Base-by-base conservation (phyloP, 768 basidiomycete genomes). In the Rossbeevera mucosa region DNA sequence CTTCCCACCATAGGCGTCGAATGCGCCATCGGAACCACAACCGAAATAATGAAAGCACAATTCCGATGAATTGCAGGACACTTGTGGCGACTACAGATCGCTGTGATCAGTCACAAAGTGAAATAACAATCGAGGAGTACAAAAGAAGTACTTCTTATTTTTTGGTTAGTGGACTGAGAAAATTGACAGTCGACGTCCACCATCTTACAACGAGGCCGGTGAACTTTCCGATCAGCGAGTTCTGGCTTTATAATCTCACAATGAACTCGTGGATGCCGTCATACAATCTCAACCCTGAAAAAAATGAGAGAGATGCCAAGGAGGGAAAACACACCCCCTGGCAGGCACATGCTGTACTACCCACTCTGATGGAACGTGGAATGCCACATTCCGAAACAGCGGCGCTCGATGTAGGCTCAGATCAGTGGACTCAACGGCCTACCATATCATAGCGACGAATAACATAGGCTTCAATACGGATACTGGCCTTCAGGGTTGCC, bases 401-500 rank as follows among this genome's bases (percentile, higher is more conserved):
- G 36, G 36, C 36, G 18, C 18, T 38, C 18, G 36, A 38, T 20
- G 11, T 38, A 18, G 36, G 18, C 36, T 18, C 9, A 18, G 7
- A 38, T 38, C 11, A 18, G 5, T 12, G 11, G 18, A 38, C 18
- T 18, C 5, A 20, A 38, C 0, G 36, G 11, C 18, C 36, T 20
- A 5, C 11, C 18, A 5, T 18, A 11, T 18, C 11, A 38, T 11
- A 18, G 36, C 18, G 11, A 38, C n/a, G 36, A 38, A 33, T 3
- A n/a, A 18, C 36, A 18, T 20, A 11, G 36, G 18, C 18, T 20
- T 38, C 36, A 18, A 38, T 9, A 3, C 14, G 33, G 36, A 56
- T 26, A 54, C 20, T 2, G n/a, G 16, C 7, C 12, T 20, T 26
- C 48, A 30, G 94, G 95, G 24, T 77, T 99, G n/a, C 92, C 88